Conservation (phyloP, 2,329 filamentous ascomycete genomes). For the Calonectria ilicicola region DNA sequence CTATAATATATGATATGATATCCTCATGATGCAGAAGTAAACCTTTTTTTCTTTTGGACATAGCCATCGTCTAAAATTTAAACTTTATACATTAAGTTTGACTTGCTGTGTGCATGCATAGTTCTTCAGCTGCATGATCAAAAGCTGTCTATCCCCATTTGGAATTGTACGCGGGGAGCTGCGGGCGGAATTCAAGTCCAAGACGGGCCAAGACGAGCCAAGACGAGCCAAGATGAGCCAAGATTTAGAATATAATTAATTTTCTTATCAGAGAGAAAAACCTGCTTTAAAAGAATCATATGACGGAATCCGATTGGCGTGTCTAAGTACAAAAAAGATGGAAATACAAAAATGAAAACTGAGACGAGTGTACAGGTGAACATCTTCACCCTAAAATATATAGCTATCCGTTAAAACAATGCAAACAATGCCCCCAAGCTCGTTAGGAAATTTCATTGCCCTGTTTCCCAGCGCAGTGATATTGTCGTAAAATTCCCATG, state of each 20-base stretch:
- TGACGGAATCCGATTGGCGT: not conserved
- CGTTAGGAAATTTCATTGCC: not conserved
- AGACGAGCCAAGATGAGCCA: no score
- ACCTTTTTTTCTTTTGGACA: not conserved
- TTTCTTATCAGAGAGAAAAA: not conserved
- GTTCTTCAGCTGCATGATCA: not conserved
- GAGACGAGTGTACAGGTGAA: slow-evolving; percentile 7
- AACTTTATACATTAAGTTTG: not conserved
- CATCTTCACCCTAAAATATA: not conserved
- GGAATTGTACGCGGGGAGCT: not conserved
- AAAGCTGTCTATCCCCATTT: not conserved
- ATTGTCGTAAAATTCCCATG: not conserved
- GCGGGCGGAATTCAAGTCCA: no score
- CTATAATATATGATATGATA: not conserved
- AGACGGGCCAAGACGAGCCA: no score
- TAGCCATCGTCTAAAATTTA: not conserved
- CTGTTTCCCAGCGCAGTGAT: not conserved
- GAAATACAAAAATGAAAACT: not conserved
- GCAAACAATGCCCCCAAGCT: not conserved
- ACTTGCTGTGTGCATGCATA: not conserved
- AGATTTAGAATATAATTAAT: not conserved
- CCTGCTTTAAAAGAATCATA: not conserved
- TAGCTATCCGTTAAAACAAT: not conserved
- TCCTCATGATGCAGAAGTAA: not conserved
- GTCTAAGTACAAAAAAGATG: not conserved